Evolutionary conservation across 1,139 yeast species (phyloP).

Genomic region (Yamadazyma aaseri): DNA sequence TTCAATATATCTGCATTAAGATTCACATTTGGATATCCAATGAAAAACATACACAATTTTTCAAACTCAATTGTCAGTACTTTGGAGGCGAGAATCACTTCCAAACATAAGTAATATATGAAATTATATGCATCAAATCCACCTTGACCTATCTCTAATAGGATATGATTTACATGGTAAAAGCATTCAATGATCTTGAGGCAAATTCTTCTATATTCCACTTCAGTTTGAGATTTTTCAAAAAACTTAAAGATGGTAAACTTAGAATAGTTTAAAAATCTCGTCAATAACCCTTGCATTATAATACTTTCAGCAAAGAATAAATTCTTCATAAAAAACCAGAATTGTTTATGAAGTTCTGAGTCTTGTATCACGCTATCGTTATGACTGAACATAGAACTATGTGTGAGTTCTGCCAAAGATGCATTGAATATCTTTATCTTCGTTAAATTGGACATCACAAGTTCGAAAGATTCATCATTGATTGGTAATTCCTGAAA

Average conservation of each 20-base stretch:
- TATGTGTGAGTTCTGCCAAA: constrained; percentile 24
- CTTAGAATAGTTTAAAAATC: constrained; percentile 25
- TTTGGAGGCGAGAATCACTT: constrained; percentile 35
- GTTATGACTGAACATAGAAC: constrained; percentile 22
- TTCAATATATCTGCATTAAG: constrained; percentile 35
- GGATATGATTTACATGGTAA: constrained; percentile 54
- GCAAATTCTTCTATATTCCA: constrained; percentile 30
- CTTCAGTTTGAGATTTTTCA: constrained; percentile 14
- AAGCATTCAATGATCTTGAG: constrained; percentile 43
- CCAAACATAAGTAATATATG: constrained; percentile 54
- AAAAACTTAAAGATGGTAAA: constrained; percentile 10
- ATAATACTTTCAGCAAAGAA: constrained; percentile 53
- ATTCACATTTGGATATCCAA: constrained; percentile 40
- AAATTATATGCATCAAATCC: constrained; percentile 72
- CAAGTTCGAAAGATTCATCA: constrained; percentile 19
- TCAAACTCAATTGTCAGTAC: constrained; percentile 30
- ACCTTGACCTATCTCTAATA: constrained; percentile 63
- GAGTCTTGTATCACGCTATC: constrained; percentile 13
- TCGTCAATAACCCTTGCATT: constrained; percentile 53
- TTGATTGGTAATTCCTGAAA: constrained; percentile 21
- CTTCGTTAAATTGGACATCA: constrained; percentile 19
- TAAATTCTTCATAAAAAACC: constrained; percentile 41
- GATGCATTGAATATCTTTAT: constrained; percentile 28
- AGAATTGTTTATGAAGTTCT: constrained; percentile 25
- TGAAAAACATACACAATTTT: constrained; percentile 35